These are phyloP conservation scores for Pluteus cervinus DNA, from an alignment of 768 basidiomycete species.

Conservation along the genomic window DNA sequence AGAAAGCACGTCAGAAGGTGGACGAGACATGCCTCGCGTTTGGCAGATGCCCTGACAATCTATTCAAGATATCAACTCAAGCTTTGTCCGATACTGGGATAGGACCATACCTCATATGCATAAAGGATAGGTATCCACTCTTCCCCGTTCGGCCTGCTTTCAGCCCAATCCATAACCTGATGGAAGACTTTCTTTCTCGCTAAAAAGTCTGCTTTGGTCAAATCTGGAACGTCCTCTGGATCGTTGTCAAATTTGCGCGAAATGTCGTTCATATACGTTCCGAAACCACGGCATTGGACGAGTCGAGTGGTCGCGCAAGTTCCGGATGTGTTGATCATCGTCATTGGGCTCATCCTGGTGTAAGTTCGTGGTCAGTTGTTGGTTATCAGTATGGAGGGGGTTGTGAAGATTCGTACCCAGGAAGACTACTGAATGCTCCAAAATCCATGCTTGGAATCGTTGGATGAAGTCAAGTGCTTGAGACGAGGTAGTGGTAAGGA, in stretches of 20 bases:
- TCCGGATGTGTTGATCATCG: slow-evolving; percentile 22
- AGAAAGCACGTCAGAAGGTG: background rate
- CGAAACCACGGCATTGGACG: slow-evolving; percentile 21
- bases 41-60: slow-evolving; percentile 21
- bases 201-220: slow-evolving; percentile 16
- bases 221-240: slow-evolving; percentile 16
- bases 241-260: slow-evolving; percentile 18
- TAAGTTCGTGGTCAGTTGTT: no score
- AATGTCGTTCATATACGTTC: slow-evolving; percentile 20
- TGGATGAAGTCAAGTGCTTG: no score
- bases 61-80: no score
- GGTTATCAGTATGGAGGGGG: no score
- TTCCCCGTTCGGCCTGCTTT: slow-evolving; percentile 2
- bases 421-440: no score
- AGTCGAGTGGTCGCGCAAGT: slow-evolving; percentile 23
- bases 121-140: slow-evolving; percentile 26
- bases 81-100: no score
- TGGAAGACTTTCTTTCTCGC: slow-evolving; percentile 21
- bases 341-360: slow-evolving; percentile 22
- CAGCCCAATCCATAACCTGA: slow-evolving; percentile 16
- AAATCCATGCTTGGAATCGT: no score
- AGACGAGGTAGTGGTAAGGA: no score
- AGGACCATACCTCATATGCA: slow-evolving; percentile 22
- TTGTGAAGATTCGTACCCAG: no score
- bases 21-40: slow-evolving; percentile 14